Base-by-base conservation (phyloP, 129 eudicot species). In the Sambucus nigra region DNA sequence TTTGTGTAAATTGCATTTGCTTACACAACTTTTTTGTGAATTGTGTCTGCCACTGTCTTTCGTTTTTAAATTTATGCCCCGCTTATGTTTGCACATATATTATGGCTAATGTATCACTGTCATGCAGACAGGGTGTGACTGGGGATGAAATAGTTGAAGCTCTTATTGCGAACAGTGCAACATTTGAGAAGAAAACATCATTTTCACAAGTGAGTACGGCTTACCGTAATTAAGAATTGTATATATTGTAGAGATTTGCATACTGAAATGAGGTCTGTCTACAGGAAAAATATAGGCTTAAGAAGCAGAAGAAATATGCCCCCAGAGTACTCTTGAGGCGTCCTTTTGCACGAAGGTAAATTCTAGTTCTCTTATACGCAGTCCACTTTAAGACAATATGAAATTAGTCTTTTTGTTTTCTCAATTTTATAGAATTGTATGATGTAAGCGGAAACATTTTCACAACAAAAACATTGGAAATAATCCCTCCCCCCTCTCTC, bases 281-380 rank as follows among this genome's bases (percentile, higher is more conserved):
- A 52, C 86, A 91, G 98, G 95, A 85, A 66, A 91, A 91, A 29
- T 91, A 91, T 63, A 74, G 86, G 67, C 84, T 91, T 6, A 87
- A 83, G 59, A 91, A 91, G 73, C 98, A 91, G 72, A 91, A 91
- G 63, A 91, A 91, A 59, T 91, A 91, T 72, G 95, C 95, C 17
- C 98, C 98, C 16, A 78, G 64, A 65, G 86, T 91, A 57, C 83
- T 91, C 53, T 47, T 91, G 53, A 77, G 98, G 61, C 98, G 98
- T 27, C 98, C 98, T 39, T 74, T 82, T 59, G 75, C 93, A 42
- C 84, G 98, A 44, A 91, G 98, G 98, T 91, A 57, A 46, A 13
- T 29, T 27, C 16, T 1, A 19, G 18, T n/a, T 24, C 19, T 44
- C 39, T 31, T 28, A 27, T 51, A 33, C n/a, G n/a, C n/a, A n/a